Conservation (phyloP, 148 eudicot genomes). For the Spergularia bocconei region DNA sequence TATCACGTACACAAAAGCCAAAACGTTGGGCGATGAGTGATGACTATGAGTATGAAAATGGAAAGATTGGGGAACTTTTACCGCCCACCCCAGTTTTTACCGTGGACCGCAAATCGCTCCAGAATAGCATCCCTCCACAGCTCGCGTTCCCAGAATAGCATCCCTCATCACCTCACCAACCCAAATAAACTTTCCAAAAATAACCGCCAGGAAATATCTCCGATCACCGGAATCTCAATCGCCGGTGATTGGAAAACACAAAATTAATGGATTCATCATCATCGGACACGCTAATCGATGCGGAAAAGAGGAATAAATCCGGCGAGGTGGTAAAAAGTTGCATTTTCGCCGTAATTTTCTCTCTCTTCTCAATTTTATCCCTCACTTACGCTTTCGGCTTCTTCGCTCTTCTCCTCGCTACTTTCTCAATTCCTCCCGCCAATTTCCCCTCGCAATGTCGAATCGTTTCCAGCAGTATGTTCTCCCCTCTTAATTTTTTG, state of each 20-base stretch:
- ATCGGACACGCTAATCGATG: not conserved
- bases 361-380: slow-evolving; percentile 34
- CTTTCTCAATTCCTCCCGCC: slow-evolving; percentile 48
- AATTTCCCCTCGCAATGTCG: slow-evolving; percentile 66
- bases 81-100: too few species aligned
- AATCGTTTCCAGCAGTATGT: slow-evolving; percentile 75
- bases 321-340: slow-evolving; percentile 24
- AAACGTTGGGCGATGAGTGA: too few species aligned
- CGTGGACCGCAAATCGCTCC: too few species aligned
- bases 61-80: too few species aligned
- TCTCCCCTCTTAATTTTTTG: not conserved
- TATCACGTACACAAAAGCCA: too few species aligned
- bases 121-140: too few species aligned
- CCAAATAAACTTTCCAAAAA: not conserved
- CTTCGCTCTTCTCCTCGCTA: slow-evolving; percentile 41
- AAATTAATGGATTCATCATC: not conserved
- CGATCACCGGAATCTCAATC: slow-evolving; percentile 24
- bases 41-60: too few species aligned
- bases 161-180: not conserved
- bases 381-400: slow-evolving; percentile 41
- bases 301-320: slow-evolving; percentile 3
- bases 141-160: too few species aligned
- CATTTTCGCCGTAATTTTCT: slow-evolving; percentile 26
- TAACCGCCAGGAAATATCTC: not conserved
- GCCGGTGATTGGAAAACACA: slow-evolving; percentile 20